These are phyloP conservation scores for Coemansia sp. DNA, from an alignment of 192 early-diverging fungal species.

Conservation along the genomic window DNA sequence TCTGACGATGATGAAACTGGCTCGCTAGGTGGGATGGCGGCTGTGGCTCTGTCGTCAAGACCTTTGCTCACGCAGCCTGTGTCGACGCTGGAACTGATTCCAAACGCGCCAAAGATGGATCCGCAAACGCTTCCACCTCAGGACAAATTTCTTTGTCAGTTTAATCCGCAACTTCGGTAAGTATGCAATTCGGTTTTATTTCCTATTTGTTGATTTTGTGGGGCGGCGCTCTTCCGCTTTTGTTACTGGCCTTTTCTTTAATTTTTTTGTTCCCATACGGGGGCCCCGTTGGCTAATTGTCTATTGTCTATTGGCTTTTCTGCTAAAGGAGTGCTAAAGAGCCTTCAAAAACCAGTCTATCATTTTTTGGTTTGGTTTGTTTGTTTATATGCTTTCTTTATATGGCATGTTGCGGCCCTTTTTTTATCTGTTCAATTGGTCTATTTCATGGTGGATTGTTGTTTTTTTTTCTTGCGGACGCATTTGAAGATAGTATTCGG, in stretches of 20 bases:
- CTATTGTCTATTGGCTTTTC: too few relatives aligned
- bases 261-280: too few relatives aligned
- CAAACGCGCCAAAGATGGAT: conserved; percentile 14
- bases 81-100: conserved; percentile 32
- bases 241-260: too few relatives aligned
- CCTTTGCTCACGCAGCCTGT: not conserved
- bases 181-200: conserved; percentile 5
- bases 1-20: conserved; percentile 5
- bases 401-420: too few relatives aligned
- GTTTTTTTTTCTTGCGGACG: not conserved
- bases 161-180: conserved; percentile 45
- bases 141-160: conserved; percentile 28
- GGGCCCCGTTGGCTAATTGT: too few relatives aligned
- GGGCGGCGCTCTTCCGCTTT: not conserved
- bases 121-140: conserved; percentile 29
- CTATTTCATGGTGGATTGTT: too few relatives aligned
- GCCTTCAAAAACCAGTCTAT: too few relatives aligned
- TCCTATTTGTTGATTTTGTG: not conserved
- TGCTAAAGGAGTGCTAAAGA: too few relatives aligned
- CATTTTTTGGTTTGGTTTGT: too few relatives aligned
- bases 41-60: not conserved
- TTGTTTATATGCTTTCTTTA: too few relatives aligned
- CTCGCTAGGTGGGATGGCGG: conserved; percentile 21
- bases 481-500: not conserved
- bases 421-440: too few relatives aligned